Conservation (phyloP, 2,329 filamentous ascomycete species). For the Colletotrichum coccodes region DNA sequence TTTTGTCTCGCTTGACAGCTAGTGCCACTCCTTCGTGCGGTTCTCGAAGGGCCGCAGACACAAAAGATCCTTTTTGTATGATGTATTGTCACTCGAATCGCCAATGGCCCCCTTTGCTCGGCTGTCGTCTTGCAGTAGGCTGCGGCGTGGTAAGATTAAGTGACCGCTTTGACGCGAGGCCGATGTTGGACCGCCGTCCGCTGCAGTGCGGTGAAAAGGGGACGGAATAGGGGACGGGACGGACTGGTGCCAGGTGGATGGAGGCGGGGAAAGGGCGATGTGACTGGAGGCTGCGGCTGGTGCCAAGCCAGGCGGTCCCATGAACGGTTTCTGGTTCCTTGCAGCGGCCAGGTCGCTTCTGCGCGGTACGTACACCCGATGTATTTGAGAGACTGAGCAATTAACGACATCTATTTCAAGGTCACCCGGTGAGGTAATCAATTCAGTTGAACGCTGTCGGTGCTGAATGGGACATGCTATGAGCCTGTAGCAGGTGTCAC, state of each 20-base stretch:
- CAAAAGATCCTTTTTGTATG: conserved; percentile 30
- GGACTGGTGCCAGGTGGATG: not conserved
- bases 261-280: not conserved
- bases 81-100: not conserved
- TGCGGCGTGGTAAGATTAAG: conserved; percentile 18
- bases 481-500: conserved; percentile 14
- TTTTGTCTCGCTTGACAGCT: conserved; percentile 10
- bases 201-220: conserved; percentile 3
- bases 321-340: conserved; percentile 25
- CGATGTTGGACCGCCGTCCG: conserved; percentile 11
- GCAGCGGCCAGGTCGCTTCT: conserved; percentile 7
- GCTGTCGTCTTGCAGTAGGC: not conserved
- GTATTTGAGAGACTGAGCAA: not conserved
- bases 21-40: conserved; percentile 14
- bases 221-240: not conserved
- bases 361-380: conserved; percentile 1
- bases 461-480: not conserved
- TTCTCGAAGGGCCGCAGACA: conserved; percentile 21
- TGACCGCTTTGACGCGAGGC: conserved; percentile 17
- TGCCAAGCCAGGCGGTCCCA: conserved; percentile 18
- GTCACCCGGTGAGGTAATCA: not conserved
- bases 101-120: not conserved
- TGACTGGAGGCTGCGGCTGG: conserved; percentile 12
- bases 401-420: conserved; percentile 3
- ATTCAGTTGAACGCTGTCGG: conserved; percentile 4